Percentiles rank a stretch among this genome's conserved stretches.
phyloP scores from a whole-genome alignment of 2,329 filamentous ascomycete genomes.

The Stagonosporopsis tanaceti region DNA sequence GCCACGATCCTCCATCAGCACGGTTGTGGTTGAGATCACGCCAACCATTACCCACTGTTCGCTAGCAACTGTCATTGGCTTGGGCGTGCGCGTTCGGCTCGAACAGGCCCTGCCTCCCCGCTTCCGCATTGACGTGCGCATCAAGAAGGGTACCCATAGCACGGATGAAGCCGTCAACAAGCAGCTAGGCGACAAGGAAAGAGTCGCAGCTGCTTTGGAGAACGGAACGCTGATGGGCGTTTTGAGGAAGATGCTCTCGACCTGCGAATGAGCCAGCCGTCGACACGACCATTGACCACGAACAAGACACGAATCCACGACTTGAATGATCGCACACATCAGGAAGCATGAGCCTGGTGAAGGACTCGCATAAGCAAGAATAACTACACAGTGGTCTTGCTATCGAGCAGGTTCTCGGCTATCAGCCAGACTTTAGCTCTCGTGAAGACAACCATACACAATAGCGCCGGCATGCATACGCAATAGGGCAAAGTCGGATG shows the following conservation, averaged over 20 bases:
- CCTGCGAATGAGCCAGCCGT: slow-evolving; percentile 66
- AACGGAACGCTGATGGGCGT: slow-evolving; percentile 90
- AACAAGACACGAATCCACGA: neutral
- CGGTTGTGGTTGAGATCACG: slow-evolving; percentile 87
- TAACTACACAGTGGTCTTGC: neutral
- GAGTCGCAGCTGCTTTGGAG: slow-evolving; percentile 92
- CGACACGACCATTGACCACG: neutral
- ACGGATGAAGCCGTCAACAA: slow-evolving; percentile 97
- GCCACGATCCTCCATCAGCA: slow-evolving; percentile 69
- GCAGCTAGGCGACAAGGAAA: slow-evolving; percentile 94
- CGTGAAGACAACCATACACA: neutral
- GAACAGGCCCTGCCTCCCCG: slow-evolving; percentile 91
- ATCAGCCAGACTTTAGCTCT: neutral
- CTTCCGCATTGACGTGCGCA: slow-evolving; percentile 89
- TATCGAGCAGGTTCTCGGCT: neutral
- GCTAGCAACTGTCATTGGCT: slow-evolving; percentile 92
- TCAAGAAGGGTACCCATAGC: slow-evolving; percentile 95
- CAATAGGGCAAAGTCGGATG: neutral
- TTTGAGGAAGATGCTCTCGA: slow-evolving; percentile 91
- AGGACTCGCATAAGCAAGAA: neutral
- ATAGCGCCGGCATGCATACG: neutral
- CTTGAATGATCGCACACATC: neutral
- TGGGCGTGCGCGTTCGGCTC: slow-evolving; percentile 89
- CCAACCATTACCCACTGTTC: slow-evolving; percentile 98
- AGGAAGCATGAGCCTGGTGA: neutral